These are phyloP conservation scores for Daedaleopsis nitida DNA, from an alignment of 768 basidiomycete species.

Conservation along the genomic window DNA sequence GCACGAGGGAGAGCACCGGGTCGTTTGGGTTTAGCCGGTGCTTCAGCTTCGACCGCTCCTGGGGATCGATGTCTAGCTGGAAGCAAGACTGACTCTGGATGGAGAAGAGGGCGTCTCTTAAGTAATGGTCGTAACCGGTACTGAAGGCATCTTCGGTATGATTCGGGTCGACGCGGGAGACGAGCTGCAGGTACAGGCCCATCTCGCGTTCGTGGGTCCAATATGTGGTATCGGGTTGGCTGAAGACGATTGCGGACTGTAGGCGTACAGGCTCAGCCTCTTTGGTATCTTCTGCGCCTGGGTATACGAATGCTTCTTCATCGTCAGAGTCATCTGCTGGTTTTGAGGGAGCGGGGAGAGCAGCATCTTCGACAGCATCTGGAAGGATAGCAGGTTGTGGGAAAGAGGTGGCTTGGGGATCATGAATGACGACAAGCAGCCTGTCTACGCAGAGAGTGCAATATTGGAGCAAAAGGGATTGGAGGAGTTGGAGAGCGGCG, in stretches of 20 bases:
- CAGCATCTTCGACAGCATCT: slow-evolving; percentile 13
- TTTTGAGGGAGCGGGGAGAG: slow-evolving; percentile 16
- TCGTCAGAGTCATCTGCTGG: slow-evolving; percentile 43
- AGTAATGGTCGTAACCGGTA: slow-evolving; percentile 83
- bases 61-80: slow-evolving; percentile 44
- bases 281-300: slow-evolving; percentile 38
- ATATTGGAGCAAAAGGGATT: slow-evolving; percentile 71
- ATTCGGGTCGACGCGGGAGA: slow-evolving; percentile 76
- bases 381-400: slow-evolving; percentile 55
- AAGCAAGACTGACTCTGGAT: slow-evolving; percentile 70
- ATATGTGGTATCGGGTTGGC: slow-evolving; percentile 71
- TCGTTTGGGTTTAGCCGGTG: slow-evolving; percentile 83
- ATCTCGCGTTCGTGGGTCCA: slow-evolving; percentile 86
- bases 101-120: slow-evolving; percentile 69
- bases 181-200: slow-evolving; percentile 73
- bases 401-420: slow-evolving; percentile 74
- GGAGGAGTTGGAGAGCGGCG: slow-evolving; percentile 79
- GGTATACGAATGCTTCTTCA: slow-evolving; percentile 54
- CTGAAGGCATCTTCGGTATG: slow-evolving; percentile 75
- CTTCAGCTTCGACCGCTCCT: slow-evolving; percentile 46
- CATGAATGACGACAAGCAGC: slow-evolving; percentile 71
- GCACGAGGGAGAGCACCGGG: slow-evolving; percentile 66
- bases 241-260: slow-evolving; percentile 34
- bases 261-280: not conserved
- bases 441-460: slow-evolving; percentile 64